Conservation (phyloP, 2,329 filamentous ascomycete genomes). For the Hymenoscyphus infarciens region DNA sequence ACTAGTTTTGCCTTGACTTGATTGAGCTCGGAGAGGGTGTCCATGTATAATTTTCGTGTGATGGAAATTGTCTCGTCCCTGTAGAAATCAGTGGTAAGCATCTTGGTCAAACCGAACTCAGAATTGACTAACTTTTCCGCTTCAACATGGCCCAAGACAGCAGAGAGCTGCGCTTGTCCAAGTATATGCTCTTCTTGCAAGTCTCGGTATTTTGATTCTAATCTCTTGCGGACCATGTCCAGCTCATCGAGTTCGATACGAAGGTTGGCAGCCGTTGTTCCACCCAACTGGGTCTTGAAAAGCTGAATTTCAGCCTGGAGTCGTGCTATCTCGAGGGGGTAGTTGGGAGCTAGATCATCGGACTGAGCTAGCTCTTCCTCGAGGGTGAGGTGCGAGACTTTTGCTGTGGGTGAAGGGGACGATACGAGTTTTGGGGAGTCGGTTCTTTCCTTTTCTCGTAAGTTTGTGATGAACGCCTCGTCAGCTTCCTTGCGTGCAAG, state of each 20-base stretch:
- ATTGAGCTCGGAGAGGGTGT: constrained; percentile 46
- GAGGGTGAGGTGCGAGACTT: constrained; percentile 41
- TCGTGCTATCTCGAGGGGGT: constrained; percentile 52
- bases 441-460: constrained; percentile 50
- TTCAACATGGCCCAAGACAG: constrained; percentile 49
- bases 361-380: constrained; percentile 55
- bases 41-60: constrained; percentile 47
- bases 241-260: constrained; percentile 55
- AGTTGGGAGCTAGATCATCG: constrained; percentile 39
- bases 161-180: constrained; percentile 54
- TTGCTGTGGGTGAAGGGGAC: constrained; percentile 22
- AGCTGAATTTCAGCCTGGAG: constrained; percentile 60
- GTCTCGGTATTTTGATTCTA: constrained; percentile 54
- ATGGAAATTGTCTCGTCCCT: constrained; percentile 52
- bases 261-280: constrained; percentile 52
- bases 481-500: constrained; percentile 43
- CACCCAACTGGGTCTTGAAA: constrained; percentile 51
- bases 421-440: constrained; percentile 15
- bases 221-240: constrained; percentile 46
- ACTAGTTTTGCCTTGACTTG: constrained; percentile 46
- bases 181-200: constrained; percentile 57
- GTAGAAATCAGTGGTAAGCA: constrained; percentile 46
- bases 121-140: constrained; percentile 52
- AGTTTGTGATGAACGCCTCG: constrained; percentile 46
- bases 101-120: constrained; percentile 34